These are phyloP conservation scores for Lecanosticta acicola DNA, from an alignment of 2,329 filamentous ascomycete species.

Conservation along the genomic window DNA sequence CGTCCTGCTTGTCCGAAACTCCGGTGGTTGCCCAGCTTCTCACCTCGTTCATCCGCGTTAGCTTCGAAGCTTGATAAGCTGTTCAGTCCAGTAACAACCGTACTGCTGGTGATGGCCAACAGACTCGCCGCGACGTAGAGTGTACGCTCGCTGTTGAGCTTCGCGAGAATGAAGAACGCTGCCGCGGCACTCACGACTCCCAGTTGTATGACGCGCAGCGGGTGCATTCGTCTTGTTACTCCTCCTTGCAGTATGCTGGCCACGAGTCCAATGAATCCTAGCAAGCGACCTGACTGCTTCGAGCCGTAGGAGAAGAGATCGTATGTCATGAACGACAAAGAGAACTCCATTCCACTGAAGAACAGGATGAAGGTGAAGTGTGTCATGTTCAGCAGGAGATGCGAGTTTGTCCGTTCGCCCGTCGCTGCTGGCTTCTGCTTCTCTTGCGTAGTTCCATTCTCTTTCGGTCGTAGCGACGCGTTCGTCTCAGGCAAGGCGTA, in stretches of 20 bases:
- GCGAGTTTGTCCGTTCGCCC: slow-evolving; percentile 67
- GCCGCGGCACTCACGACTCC: slow-evolving; percentile 72
- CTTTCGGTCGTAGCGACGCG: slow-evolving; percentile 16
- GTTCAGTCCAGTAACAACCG: slow-evolving; percentile 90
- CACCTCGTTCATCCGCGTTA: slow-evolving; percentile 69
- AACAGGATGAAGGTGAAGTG: slow-evolving; percentile 92
- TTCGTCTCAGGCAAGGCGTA: slow-evolving; percentile 79
- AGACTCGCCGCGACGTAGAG: slow-evolving; percentile 79
- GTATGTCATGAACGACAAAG: slow-evolving; percentile 93
- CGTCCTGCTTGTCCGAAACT: slow-evolving; percentile 80
- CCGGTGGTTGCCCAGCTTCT: slow-evolving; percentile 77
- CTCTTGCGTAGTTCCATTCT: slow-evolving; percentile 24
- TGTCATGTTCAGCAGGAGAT: slow-evolving; percentile 71
- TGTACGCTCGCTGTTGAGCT: slow-evolving; percentile 59
- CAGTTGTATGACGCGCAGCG: slow-evolving; percentile 70
- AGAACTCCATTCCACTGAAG: slow-evolving; percentile 98
- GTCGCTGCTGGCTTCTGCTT: slow-evolving; percentile 21
- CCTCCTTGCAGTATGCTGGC: slow-evolving; percentile 89
- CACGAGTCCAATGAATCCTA: slow-evolving; percentile 86
- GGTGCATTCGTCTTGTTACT: slow-evolving; percentile 79
- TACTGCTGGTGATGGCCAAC: slow-evolving; percentile 84
- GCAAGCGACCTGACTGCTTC: slow-evolving; percentile 72
- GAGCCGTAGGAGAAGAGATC: slow-evolving; percentile 82
- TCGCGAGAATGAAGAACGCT: slow-evolving; percentile 74
- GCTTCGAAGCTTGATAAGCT: slow-evolving; percentile 89